Base-by-base conservation (phyloP, 768 basidiomycete species). In the Crucibulum laeve region DNA sequence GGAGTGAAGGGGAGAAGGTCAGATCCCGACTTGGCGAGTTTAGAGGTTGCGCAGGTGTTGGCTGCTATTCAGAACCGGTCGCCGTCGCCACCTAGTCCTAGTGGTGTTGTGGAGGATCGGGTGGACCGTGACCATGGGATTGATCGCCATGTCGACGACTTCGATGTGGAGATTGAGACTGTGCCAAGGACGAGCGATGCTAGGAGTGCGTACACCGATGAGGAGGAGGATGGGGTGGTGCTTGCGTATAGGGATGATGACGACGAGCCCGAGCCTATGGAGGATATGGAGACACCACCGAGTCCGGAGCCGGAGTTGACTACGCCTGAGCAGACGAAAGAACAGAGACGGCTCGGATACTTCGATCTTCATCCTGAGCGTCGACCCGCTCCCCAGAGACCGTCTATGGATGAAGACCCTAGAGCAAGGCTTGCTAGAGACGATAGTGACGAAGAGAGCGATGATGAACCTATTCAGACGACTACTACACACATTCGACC, bases 291-390 rank as follows among this genome's bases (percentile, higher is more conserved):
- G 5, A 57, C 56, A 26, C 47, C 51, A 2, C 46, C 53, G 15
- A 47, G 52, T 22, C 38, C 46, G n/a, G 54, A 54, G 25, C 42
- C 52, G 3, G 51, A 55, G 6, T 36, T 60, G 36, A 55, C 55
- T 11, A 57, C 63, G 19, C 58, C 59, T n/a, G 57, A 63, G 32
- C 42, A 59, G 30, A 63, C 65, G 3, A 61, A 60, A 38, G 55
- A 62, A 36, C 69, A 71, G 50, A 61, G 69, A 35, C 73, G 84
- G 14, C 40, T 80, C 21, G 82, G 84, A 0, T 90, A 90, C 58
- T 90, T 90, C 56, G 87, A 88, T 57, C 53, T 87, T 11, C 87
- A 90, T 57, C 87, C 87, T 8, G 87, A 89, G 35, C 72, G 87
- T 35, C 67, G 81, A 28, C 74, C 73, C 17, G 57, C 45, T 57